A percentile compares a stretch with the other conserved stretches of the same genome.
Conservation (phyloP, 2,329 filamentous ascomycete species). For the Cytospora schulzeri region DNA sequence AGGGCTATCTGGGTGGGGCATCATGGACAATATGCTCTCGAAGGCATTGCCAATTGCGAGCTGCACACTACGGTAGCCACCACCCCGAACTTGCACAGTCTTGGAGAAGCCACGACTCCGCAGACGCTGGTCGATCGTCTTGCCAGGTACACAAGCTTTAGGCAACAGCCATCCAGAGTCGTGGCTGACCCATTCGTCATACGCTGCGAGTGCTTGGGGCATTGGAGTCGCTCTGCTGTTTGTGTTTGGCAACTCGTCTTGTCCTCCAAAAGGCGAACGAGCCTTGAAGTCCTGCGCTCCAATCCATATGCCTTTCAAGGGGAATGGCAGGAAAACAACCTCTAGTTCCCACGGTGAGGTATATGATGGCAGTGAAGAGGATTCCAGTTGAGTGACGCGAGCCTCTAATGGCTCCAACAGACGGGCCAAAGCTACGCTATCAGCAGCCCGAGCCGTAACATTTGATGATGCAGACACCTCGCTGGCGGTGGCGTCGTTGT, state of each 20-base stretch:
- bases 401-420: constrained; percentile 54
- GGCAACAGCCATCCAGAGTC: constrained; percentile 66
- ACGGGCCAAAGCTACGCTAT: constrained; percentile 50
- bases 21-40: constrained; percentile 54
- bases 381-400: constrained; percentile 58
- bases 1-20: constrained; percentile 40
- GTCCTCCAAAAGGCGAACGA: constrained; percentile 35
- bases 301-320: constrained; percentile 59
- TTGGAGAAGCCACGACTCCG: constrained; percentile 72
- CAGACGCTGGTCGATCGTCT: constrained; percentile 69
- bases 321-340: constrained; percentile 74
- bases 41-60: constrained; percentile 65
- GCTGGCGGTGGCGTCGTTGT: constrained; percentile 50
- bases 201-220: constrained; percentile 47
- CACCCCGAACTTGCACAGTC: constrained; percentile 60
- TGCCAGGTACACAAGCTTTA: constrained; percentile 66
- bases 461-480: constrained; percentile 50
- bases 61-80: constrained; percentile 70
- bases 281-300: constrained; percentile 50
- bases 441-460: constrained; percentile 41
- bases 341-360: constrained; percentile 72
- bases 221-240: constrained; percentile 47
- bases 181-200: constrained; percentile 50
- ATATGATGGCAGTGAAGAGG: constrained; percentile 60
- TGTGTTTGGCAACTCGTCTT: constrained; percentile 53